Evolutionary conservation across 2,329 filamentous ascomycete genomes (phyloP), one percentile per base, ranked within the genome.

Genomic region (Apiospora kogelbergensis): DNA sequence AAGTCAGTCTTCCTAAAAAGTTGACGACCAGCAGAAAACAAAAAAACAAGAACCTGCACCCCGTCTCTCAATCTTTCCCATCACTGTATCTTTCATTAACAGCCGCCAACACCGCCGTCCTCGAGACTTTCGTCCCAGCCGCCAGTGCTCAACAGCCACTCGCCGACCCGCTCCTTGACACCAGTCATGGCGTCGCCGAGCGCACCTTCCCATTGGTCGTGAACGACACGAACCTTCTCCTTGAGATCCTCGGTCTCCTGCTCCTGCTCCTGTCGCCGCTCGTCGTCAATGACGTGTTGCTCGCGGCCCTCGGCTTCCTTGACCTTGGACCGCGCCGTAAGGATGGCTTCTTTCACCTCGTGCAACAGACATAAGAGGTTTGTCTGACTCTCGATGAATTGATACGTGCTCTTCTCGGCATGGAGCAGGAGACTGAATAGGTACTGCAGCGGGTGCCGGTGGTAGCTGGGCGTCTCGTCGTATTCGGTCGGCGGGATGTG

Each of bases 321-420:
- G 67, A 89, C 89, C 72, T 90, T 89, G 9, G 93, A 91, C 44
- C 73, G 74, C 20, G 78, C 76, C 63, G 86, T 85, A 77, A 93
- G 91, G 1, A 93, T 89, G 0, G 91, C 91, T 67, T 93, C 93
- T 77, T 94, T 93, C 67, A 97, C 94, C 80, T 98, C 94, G 76
- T 98, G 96, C 68, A 97, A 81, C 45, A 98, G 84, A 76, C 95
- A 98, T 30, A 97, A 85, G 42, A 98, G 84, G 76, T 98, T 98
- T 40, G 90, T 95, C 83, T 98, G 95, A 7, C 90, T 92, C 83
- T 98, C 96, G 76, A 98, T 98, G 81, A 97, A 98, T 79, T 98
- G 96, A 76, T 97, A 97, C 10, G 94, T 95, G 74, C 92, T 95
- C 82, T 96, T 97, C 78, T 97, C 93, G 0, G 94, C 92, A 76